Evolutionary conservation across 2,329 filamentous ascomycete species (phyloP), one percentile per base, ranked within the genome.

Genomic region (Fusarium lateritium): DNA sequence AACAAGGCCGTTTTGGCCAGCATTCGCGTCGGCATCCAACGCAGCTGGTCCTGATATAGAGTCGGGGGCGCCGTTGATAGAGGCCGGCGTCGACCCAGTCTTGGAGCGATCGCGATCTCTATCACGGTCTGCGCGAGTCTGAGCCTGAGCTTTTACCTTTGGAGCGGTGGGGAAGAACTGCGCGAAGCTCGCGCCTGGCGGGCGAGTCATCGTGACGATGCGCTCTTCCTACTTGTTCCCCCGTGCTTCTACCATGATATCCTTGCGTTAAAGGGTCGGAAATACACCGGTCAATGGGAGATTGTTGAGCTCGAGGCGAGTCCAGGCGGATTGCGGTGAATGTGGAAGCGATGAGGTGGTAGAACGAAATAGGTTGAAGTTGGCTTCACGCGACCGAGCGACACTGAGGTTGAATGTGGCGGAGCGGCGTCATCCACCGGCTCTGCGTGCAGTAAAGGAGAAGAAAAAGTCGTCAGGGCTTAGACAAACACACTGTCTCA

Each of bases 111-210:
- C 77, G 63, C 75, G 73, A 56, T 78, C 78, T 65, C 71, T 73
- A 33, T 78, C 76, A 60, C 75, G 75, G 53, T 78, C 78, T 67
- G 71, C 71, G 42, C 73, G 73, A 65, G 58, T 69, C 70, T 79
- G 79, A 69, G 76, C 75, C 75, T 81, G 79, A 53, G 80, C 81
- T 79, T 82, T 88, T 83, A 86, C 84, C 79, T 85, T 89, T 73
- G 92, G 92, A 77, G 92, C 92, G 78, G 91, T 89, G 73, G 92
- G 92, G 81, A 94, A 94, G 86, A 94, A 96, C 83, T 94, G 90
- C 83, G 91, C 92, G 86, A 94, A 94, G 83, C 91, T 90, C 84
- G 91, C 91, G 81, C 85, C 84, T 76, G 90, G 86, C 79, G 91
- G 88, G 85, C 92, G 93, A 89, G 93, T 93, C 91, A 92, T 93